phyloP scores from a whole-genome alignment of 2,329 filamentous ascomycete genomes.

The Verticillium dahliae region DNA sequence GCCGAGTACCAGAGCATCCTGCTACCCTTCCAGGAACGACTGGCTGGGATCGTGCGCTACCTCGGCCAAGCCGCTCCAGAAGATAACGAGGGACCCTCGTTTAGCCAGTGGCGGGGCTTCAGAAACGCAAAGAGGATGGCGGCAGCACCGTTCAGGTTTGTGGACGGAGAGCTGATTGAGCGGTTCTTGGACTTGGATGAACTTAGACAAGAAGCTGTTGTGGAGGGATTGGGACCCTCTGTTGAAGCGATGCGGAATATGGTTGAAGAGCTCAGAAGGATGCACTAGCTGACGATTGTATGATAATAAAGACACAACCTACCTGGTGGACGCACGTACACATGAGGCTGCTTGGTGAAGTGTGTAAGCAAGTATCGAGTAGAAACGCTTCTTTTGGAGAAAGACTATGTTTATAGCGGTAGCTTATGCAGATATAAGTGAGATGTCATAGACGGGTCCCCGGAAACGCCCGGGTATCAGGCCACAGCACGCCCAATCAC shows the following conservation, averaged over 20 bases:
- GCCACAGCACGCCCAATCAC: conserved; percentile 33
- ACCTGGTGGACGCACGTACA: background rate
- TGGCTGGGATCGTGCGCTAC: conserved; percentile 60
- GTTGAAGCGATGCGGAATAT: conserved; percentile 56
- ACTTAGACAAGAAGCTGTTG: conserved; percentile 45
- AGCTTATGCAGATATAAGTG: background rate
- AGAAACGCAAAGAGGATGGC: conserved; percentile 63
- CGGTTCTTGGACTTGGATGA: conserved; percentile 68
- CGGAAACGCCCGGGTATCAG: conserved; percentile 12
- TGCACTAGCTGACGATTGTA: conserved; percentile 31
- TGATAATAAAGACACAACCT: background rate
- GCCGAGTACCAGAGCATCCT: conserved; percentile 69
- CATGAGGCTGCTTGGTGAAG: no score
- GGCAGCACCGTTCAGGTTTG: conserved; percentile 75
- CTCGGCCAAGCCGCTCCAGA: conserved; percentile 46
- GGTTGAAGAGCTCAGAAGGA: conserved; percentile 55
- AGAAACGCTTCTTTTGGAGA: no score
- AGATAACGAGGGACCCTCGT: conserved; percentile 27
- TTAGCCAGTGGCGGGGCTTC: conserved; percentile 77
- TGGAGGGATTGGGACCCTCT: conserved; percentile 50
- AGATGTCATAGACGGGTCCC: conserved; percentile 5
- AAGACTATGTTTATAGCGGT: no score
- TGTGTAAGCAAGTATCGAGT: no score
- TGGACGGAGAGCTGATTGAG: conserved; percentile 90
- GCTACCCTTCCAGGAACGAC: conserved; percentile 68